phyloP scores from a whole-genome alignment of 176 grass and related monocot species.

The Carex littledalei region DNA sequence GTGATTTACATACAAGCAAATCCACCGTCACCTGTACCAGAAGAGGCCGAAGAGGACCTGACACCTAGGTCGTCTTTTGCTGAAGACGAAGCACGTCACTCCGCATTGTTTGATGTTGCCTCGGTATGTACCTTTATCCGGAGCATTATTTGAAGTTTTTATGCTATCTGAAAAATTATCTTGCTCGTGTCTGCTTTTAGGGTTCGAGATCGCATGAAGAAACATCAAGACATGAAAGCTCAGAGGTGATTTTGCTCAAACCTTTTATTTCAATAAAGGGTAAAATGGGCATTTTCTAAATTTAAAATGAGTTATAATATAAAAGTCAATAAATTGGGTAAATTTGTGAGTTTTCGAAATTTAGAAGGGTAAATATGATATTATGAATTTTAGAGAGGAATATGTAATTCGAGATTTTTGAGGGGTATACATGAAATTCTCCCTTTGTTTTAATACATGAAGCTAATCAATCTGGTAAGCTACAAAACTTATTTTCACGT shows the following conservation, averaged over 20 bases:
- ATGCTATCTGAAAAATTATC: neutral
- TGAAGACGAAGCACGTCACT: slow-evolving; percentile 48
- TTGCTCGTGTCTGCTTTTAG: slow-evolving; percentile 32
- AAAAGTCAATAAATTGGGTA: too few relatives aligned
- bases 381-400: too few relatives aligned
- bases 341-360: too few relatives aligned
- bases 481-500: neutral
- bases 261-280: too few relatives aligned
- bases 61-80: slow-evolving; percentile 33
- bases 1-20: slow-evolving; percentile 88
- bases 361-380: too few relatives aligned
- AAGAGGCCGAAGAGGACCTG: slow-evolving; percentile 71
- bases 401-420: too few relatives aligned
- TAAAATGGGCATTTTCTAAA: too few relatives aligned
- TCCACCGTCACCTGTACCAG: slow-evolving; percentile 89
- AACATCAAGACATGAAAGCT: slow-evolving; percentile 31
- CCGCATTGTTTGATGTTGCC: slow-evolving; percentile 20
- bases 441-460: neutral
- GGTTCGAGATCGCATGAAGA: slow-evolving; percentile 35
- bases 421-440: neutral
- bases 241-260: slow-evolving; percentile 47
- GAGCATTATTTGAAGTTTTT: neutral
- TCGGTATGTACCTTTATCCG: slow-evolving; percentile 6
- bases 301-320: too few relatives aligned
- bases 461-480: neutral